Percentiles rank a stretch among this genome's conserved stretches.
Conservation (phyloP, 116 monocot species). For the Trichopus zeylanicus region DNA sequence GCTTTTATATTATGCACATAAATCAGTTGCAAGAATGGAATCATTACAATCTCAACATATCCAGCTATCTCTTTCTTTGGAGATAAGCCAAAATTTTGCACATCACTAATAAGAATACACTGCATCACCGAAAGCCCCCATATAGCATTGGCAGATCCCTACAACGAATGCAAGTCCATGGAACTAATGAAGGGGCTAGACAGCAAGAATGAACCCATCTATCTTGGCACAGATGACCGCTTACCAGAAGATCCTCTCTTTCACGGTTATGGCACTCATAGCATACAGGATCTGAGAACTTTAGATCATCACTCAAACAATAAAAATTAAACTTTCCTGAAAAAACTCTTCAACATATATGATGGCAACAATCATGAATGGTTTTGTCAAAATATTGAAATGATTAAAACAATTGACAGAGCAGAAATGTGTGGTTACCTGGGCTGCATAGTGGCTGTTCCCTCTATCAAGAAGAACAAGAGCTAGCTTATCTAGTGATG, state of each 20-base stretch:
- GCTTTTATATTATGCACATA: too few relatives aligned
- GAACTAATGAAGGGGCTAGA: slow-evolving; percentile 79
- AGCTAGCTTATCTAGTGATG: slow-evolving; percentile 14
- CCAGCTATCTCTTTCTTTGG: background rate
- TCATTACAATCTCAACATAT: background rate
- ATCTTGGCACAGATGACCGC: slow-evolving; percentile 59
- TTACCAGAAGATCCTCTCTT: slow-evolving; percentile 63
- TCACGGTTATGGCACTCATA: slow-evolving; percentile 53
- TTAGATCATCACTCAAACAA: slow-evolving; percentile 8
- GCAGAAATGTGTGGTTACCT: slow-evolving; percentile 20
- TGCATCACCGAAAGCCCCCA: slow-evolving; percentile 44
- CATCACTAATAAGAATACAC: background rate
- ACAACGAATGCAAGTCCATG: slow-evolving; percentile 91
- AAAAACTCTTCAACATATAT: too few relatives aligned
- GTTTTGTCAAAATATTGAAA: too few relatives aligned
- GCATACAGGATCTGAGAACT: slow-evolving; percentile 36
- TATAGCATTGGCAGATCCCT: slow-evolving; percentile 67
- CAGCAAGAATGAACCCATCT: slow-evolving; percentile 82
- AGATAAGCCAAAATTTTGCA: background rate
- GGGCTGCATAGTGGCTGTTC: background rate
- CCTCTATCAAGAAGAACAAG: slow-evolving; percentile 11
- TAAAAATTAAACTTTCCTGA: background rate
- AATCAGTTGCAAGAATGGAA: background rate
- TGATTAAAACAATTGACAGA: too few relatives aligned
- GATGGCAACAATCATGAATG: background rate